These are phyloP conservation scores for Emergomyces orientalis DNA, from an alignment of 2,329 filamentous ascomycete genomes.

Conservation along the genomic window DNA sequence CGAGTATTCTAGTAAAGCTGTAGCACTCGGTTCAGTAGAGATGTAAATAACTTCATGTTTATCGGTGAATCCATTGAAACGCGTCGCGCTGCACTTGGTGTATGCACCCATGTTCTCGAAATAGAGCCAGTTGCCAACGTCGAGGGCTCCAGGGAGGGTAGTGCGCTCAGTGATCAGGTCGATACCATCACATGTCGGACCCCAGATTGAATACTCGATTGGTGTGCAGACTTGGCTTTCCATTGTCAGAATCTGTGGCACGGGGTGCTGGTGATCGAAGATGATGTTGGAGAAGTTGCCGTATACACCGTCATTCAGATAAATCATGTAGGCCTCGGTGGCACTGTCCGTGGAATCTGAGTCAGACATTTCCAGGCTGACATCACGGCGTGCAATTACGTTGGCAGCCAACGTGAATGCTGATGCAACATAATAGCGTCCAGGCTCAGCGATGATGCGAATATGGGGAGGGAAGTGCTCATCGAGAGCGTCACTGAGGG, in stretches of 20 bases:
- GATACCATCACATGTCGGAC: conserved; percentile 94
- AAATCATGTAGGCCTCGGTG: conserved; percentile 76
- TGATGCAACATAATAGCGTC: conserved; percentile 86
- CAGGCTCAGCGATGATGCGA: conserved; percentile 88
- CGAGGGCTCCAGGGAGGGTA: conserved; percentile 63
- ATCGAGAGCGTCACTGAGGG: conserved; percentile 71
- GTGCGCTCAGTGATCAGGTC: conserved; percentile 83
- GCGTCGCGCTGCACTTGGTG: conserved; percentile 93
- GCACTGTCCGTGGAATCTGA: conserved; percentile 47
- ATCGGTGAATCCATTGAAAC: conserved; percentile 95
- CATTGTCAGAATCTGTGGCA: conserved; percentile 68
- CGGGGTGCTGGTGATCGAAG: conserved; percentile 92
- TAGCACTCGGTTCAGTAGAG: conserved; percentile 82
- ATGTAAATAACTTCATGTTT: conserved; percentile 89
- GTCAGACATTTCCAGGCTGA: conserved; percentile 32
- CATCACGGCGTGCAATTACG: conserved; percentile 86
- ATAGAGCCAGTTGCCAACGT: conserved; percentile 96
- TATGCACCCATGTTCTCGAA: conserved; percentile 99
- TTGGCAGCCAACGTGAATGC: conserved; percentile 94
- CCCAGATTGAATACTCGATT: conserved; percentile 93
- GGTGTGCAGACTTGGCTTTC: conserved; percentile 49
- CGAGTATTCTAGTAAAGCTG: conserved; percentile 54
- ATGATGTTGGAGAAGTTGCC: conserved; percentile 99
- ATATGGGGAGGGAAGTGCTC: conserved; percentile 76
- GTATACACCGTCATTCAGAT: conserved; percentile 95